Evolutionary conservation across 139 green algal species (phyloP).

Genomic region (Tetratostichococcus sp.): DNA sequence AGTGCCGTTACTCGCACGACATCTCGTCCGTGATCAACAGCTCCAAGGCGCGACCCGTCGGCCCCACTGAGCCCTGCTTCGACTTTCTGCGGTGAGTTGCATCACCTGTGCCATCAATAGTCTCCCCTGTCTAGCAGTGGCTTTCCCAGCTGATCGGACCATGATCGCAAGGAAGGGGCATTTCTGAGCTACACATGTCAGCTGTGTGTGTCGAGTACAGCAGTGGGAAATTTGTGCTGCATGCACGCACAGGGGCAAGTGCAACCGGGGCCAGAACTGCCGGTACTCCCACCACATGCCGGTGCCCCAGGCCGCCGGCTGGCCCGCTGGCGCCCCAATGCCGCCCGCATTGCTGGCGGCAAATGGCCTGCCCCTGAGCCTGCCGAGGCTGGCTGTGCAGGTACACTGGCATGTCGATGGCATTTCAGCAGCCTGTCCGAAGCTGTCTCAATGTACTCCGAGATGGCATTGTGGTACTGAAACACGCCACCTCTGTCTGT

Average conservation of each 20-base stretch:
- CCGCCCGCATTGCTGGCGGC: not conserved
- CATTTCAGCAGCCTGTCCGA: too few species aligned
- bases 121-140: too few species aligned
- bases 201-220: too few species aligned
- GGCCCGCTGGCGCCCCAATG: not conserved
- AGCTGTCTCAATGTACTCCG: too few species aligned
- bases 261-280: not conserved
- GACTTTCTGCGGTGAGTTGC: conserved; percentile 15
- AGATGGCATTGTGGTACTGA: too few species aligned
- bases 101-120: too few species aligned
- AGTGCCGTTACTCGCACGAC: conserved; percentile 82
- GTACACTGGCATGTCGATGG: too few species aligned
- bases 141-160: too few species aligned
- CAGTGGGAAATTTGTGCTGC: too few species aligned
- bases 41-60: not conserved
- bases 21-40: conserved; percentile 36
- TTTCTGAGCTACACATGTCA: too few species aligned
- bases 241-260: not conserved
- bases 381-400: not conserved
- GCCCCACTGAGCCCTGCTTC: conserved; percentile 10
- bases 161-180: too few species aligned
- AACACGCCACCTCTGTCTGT: too few species aligned
- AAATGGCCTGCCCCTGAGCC: not conserved
- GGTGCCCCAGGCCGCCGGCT: not conserved
- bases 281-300: not conserved